Conservation (phyloP, 2,329 filamentous ascomycete genomes). For the Chalara sp. region DNA sequence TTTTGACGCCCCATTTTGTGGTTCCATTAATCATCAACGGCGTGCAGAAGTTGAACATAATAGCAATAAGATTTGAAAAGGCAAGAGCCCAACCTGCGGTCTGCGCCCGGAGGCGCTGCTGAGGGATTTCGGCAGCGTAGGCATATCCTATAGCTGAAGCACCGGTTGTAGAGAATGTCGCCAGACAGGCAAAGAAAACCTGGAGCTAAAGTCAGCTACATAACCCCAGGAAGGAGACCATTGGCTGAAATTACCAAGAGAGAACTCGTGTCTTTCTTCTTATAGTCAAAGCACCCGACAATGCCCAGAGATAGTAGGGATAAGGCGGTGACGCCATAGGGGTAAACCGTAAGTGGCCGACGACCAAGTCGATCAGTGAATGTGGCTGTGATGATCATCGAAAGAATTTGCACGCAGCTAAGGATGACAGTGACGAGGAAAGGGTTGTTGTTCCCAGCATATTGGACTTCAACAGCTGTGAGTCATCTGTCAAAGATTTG, state of each 20-base stretch:
- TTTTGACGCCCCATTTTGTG: slow-evolving; percentile 36
- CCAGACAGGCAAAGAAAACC: slow-evolving; percentile 36
- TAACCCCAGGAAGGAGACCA: too few species aligned
- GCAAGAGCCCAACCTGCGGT: slow-evolving; percentile 34
- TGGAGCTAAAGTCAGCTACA: slow-evolving; percentile 4
- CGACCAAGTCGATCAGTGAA: slow-evolving; percentile 31
- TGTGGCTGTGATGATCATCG: slow-evolving; percentile 31
- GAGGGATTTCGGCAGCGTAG: slow-evolving; percentile 35
- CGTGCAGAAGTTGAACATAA: slow-evolving; percentile 39
- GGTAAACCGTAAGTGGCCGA: slow-evolving; percentile 33
- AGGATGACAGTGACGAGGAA: slow-evolving; percentile 36
- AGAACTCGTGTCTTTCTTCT: slow-evolving; percentile 26
- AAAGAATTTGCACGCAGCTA: slow-evolving; percentile 34
- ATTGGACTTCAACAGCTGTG: slow-evolving; percentile 26
- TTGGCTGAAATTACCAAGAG: slow-evolving; percentile 24
- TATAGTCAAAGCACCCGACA: slow-evolving; percentile 34
- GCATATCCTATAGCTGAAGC: slow-evolving; percentile 37
- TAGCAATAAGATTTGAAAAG: slow-evolving; percentile 32
- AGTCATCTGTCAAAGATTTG: background rate
- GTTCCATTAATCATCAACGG: slow-evolving; percentile 37
- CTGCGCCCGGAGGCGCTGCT: slow-evolving; percentile 33
- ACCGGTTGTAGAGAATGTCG: slow-evolving; percentile 35
- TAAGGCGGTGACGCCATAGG: slow-evolving; percentile 30
- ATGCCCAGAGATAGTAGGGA: slow-evolving; percentile 33
- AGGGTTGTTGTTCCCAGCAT: slow-evolving; percentile 33